A percentile compares a stretch with the other conserved stretches of the same genome.
phyloP scores from a whole-genome alignment of 2,329 filamentous ascomycete species.

The Massarina eburnea region DNA sequence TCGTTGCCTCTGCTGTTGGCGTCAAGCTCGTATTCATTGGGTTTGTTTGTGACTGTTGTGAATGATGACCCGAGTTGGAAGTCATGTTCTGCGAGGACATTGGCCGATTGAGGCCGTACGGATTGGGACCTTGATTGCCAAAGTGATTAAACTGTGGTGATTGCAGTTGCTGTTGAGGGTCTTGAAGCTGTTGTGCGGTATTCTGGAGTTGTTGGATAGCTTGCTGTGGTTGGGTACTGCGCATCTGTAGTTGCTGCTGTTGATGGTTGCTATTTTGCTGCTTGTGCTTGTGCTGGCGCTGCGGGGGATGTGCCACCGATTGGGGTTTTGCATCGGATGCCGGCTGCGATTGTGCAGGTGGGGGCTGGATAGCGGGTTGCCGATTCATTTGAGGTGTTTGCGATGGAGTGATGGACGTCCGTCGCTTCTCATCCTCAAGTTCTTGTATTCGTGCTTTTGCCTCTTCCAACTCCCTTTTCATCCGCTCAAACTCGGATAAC shows the following conservation, averaged over 20 bases:
- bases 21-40: constrained; percentile 17
- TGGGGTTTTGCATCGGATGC: constrained; percentile 9
- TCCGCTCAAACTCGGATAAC: constrained; percentile 35
- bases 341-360: constrained; percentile 17
- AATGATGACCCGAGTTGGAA: constrained; percentile 13
- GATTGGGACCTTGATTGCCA: constrained; percentile 18
- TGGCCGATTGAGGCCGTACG: constrained; percentile 27
- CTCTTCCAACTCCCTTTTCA: constrained; percentile 40
- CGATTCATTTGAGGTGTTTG: constrained; percentile 24
- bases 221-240: constrained; percentile 12
- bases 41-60: constrained; percentile 20
- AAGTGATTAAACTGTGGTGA: constrained; percentile 24
- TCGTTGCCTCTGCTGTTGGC: constrained; percentile 20
- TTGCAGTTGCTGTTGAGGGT: constrained; percentile 3
- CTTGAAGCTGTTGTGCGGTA: constrained; percentile 21
- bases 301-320: constrained; percentile 9
- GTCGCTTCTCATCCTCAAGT: constrained; percentile 33
- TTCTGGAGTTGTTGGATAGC: constrained; percentile 22
- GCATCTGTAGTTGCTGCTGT: constrained; percentile 16
- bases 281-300: constrained; percentile 9
- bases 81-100: constrained; percentile 16
- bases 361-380: constrained; percentile 3
- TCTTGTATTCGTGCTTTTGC: constrained; percentile 39
- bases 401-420: constrained; percentile 26
- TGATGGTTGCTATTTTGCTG: constrained; percentile 14